Percentiles rank a stretch among this genome's conserved stretches.
These are phyloP conservation scores for Citrullus mucosospermus DNA, from an alignment of 306 rosid genomes.

Conservation along the genomic window DNA sequence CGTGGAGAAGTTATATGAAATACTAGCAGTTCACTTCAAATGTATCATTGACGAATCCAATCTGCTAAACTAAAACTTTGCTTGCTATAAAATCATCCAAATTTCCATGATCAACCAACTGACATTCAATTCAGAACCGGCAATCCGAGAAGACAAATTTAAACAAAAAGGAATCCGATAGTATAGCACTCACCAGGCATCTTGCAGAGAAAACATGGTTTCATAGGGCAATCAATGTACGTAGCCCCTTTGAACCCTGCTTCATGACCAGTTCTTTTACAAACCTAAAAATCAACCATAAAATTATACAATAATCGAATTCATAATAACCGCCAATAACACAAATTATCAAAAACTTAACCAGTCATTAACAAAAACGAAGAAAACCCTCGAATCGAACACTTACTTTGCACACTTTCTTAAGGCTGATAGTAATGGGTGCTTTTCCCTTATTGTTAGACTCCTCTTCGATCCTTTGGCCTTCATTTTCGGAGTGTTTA, in stretches of 20 bases:
- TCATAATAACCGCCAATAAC: background rate
- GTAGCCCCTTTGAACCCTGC: conserved; percentile 96
- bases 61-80: background rate
- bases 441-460: conserved; percentile 43
- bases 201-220: conserved; percentile 95
- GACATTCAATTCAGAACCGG: background rate
- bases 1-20: background rate
- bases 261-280: conserved; percentile 88
- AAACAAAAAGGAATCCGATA: background rate
- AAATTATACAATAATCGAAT: background rate
- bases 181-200: conserved; percentile 47
- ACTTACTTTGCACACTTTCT: conserved; percentile 76
- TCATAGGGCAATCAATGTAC: conserved; percentile 94
- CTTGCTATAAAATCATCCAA: background rate
- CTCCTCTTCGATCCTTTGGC: conserved; percentile 21
- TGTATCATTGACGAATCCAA: background rate
- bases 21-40: background rate
- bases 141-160: background rate
- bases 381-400: background rate
- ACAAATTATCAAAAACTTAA: background rate
- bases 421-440: conserved; percentile 48
- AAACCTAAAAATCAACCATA: conserved; percentile 35
- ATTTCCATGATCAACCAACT: background rate
- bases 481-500: conserved; percentile 12
- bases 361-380: background rate